phyloP scores from a whole-genome alignment of 2,329 filamentous ascomycete genomes.

The Emergomyces pasteurianus region DNA sequence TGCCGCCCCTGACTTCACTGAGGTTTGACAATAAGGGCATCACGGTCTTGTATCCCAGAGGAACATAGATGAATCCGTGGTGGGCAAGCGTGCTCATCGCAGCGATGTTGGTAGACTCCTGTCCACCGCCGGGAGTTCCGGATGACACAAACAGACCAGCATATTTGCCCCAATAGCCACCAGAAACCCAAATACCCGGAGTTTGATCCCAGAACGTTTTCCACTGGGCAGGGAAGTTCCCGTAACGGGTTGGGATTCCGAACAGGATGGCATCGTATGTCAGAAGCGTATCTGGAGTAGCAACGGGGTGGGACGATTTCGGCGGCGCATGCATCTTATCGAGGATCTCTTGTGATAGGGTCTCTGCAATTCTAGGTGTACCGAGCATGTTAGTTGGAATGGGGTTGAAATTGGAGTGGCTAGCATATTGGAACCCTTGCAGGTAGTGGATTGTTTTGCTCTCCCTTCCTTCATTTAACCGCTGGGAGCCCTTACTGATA shows the following conservation, averaged over 20 bases:
- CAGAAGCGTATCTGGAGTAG: slow-evolving; percentile 51
- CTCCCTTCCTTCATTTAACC: background rate
- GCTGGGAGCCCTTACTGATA: slow-evolving; percentile 53
- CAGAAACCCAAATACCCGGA: slow-evolving; percentile 68
- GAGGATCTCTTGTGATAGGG: slow-evolving; percentile 71
- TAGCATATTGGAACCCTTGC: background rate
- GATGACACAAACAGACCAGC: slow-evolving; percentile 86
- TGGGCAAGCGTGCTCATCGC: slow-evolving; percentile 78
- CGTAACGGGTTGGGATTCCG: slow-evolving; percentile 90
- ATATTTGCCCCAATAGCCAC: slow-evolving; percentile 74
- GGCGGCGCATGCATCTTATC: slow-evolving; percentile 80
- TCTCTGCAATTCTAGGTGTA: slow-evolving; percentile 58
- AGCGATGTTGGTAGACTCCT: slow-evolving; percentile 75
- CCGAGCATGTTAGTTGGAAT: background rate
- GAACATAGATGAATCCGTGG: slow-evolving; percentile 95
- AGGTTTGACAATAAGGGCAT: slow-evolving; percentile 62
- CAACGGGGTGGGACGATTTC: slow-evolving; percentile 57
- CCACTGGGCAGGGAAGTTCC: slow-evolving; percentile 95
- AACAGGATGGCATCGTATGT: slow-evolving; percentile 81
- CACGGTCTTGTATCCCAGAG: slow-evolving; percentile 75
- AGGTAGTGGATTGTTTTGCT: background rate
- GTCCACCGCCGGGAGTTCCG: slow-evolving; percentile 73
- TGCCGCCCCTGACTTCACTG: slow-evolving; percentile 70
- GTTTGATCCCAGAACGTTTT: slow-evolving; percentile 78
- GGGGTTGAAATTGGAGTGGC: background rate